Evolutionary conservation across 2,329 filamentous ascomycete genomes (phyloP).

Genomic region (Ophiocordyceps camponoti-floridani): DNA sequence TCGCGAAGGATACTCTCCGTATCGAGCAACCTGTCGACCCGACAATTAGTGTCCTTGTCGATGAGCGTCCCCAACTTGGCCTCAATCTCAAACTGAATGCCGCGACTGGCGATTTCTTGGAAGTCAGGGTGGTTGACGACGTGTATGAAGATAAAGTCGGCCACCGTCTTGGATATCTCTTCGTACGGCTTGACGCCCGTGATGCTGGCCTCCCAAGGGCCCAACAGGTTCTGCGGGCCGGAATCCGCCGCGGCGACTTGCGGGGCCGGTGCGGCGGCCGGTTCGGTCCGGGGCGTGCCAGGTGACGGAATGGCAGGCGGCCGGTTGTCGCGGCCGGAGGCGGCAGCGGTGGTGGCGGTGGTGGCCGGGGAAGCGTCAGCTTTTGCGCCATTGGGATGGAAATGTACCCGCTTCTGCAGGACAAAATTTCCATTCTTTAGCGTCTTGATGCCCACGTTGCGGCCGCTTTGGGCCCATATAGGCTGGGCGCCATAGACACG

Average conservation of each 20-base stretch:
- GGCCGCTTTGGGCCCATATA: conserved; percentile 28
- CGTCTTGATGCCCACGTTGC: conserved; percentile 14
- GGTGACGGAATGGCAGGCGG: neutral
- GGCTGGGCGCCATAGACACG: conserved; percentile 21
- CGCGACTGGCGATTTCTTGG: conserved; percentile 41
- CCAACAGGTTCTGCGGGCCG: conserved; percentile 21
- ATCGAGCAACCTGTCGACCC: conserved; percentile 47
- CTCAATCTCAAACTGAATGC: conserved; percentile 77
- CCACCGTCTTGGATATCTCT: conserved; percentile 56
- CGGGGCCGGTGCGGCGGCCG: neutral
- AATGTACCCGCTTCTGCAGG: conserved; percentile 20
- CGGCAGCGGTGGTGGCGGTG: neutral
- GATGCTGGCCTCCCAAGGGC: conserved; percentile 49
- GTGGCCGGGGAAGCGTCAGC: neutral
- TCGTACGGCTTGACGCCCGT: conserved; percentile 54
- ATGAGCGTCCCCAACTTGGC: conserved; percentile 78
- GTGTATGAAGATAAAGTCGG: conserved; percentile 61
- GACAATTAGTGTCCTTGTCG: conserved; percentile 50
- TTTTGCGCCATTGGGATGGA: conserved; percentile 16
- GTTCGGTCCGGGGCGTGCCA: neutral
- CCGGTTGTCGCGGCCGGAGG: neutral
- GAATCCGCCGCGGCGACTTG: conserved; percentile 7
- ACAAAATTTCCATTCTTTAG: conserved; percentile 26
- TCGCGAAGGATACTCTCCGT: conserved; percentile 55
- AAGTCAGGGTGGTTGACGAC: conserved; percentile 52